Evolutionary conservation across 345 rosid species (phyloP).

Genomic region (Dimocarpus longan): DNA sequence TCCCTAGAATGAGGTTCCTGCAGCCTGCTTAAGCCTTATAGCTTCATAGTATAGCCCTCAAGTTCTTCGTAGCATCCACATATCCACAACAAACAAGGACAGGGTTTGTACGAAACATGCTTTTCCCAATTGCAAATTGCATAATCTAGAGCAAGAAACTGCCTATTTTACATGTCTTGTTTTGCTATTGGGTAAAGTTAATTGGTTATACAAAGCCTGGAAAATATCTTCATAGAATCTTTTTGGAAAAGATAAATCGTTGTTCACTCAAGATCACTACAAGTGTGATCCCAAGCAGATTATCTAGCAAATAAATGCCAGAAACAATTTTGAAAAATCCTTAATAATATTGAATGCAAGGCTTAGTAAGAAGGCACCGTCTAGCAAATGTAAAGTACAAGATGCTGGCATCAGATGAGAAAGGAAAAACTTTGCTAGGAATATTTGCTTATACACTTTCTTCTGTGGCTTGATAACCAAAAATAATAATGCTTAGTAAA

Average conservation of each 20-base stretch:
- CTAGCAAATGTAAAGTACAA: background rate
- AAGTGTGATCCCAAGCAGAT: background rate
- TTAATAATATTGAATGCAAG: background rate
- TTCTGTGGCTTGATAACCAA: slow-evolving; percentile 1
- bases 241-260: background rate
- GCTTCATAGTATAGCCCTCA: background rate
- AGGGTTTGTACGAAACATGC: background rate
- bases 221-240: background rate
- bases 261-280: background rate
- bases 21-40: background rate
- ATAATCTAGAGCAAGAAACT: background rate
- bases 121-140: background rate
- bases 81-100: background rate
- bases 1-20: background rate
- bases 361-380: background rate
- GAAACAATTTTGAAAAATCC: background rate
- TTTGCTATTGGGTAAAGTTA: background rate
- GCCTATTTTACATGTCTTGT: background rate
- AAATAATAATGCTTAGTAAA: background rate
- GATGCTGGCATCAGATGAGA: background rate
- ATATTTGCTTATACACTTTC: background rate
- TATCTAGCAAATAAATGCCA: background rate
- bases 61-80: background rate
- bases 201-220: background rate
- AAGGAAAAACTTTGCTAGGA: background rate